Evolutionary conservation across 164 flowering plant species (phyloP).

Genomic region (Stephania cephalantha): DNA sequence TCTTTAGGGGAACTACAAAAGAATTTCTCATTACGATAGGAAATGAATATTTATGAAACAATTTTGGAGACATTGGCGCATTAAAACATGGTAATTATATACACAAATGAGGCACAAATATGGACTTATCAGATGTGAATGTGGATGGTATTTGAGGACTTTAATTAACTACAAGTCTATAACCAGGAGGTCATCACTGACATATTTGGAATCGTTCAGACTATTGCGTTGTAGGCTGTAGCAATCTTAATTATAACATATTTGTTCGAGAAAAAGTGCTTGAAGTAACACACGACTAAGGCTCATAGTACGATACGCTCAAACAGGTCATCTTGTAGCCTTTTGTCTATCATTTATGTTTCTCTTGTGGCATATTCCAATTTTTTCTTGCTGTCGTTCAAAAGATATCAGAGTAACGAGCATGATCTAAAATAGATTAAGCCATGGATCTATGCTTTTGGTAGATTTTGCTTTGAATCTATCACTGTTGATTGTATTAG

Average conservation of each 20-base stretch:
- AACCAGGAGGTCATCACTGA: background rate
- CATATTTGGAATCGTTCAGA: background rate
- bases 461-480: background rate
- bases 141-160: background rate
- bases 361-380: background rate
- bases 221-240: background rate
- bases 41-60: too few species aligned
- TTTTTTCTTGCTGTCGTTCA: too few species aligned
- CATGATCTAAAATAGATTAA: background rate
- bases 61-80: too few species aligned
- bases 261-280: background rate
- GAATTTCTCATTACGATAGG: too few species aligned
- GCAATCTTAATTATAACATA: background rate
- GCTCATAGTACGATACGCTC: background rate
- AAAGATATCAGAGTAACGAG: too few species aligned
- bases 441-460: background rate
- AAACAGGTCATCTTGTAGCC: background rate
- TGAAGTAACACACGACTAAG: background rate
- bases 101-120: too few species aligned
- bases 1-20: too few species aligned
- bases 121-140: too few species aligned
- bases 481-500: background rate
- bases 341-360: background rate
- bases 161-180: background rate
- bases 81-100: too few species aligned